Evolutionary conservation across 1,284 basidiomycete species (phyloP).

Genomic region (Marasmius fiardii): DNA sequence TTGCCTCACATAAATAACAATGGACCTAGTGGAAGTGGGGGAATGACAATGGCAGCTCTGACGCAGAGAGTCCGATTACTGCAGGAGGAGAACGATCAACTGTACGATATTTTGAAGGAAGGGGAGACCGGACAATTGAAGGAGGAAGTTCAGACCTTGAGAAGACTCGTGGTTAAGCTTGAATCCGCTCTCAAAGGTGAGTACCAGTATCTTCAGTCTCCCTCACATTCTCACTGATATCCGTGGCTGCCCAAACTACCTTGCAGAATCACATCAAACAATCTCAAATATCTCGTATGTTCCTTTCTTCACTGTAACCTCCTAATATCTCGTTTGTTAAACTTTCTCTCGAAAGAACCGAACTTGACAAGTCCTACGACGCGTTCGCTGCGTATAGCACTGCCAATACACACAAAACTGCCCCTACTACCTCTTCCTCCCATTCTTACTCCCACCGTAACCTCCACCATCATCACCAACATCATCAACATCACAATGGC

Average conservation of each 20-base stretch:
- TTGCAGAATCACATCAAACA: slow-evolving; percentile 68
- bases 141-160: slow-evolving; percentile 71
- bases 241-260: not conserved
- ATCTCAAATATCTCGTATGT: slow-evolving; percentile 71
- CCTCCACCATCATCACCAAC: slow-evolving; percentile 26
- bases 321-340: slow-evolving; percentile 2
- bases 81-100: slow-evolving; percentile 80
- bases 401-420: slow-evolving; percentile 33
- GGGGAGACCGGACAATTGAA: slow-evolving; percentile 65
- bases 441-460: slow-evolving; percentile 10
- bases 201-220: slow-evolving; percentile 16
- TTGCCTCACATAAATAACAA: slow-evolving; percentile 52
- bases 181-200: slow-evolving; percentile 72
- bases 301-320: not conserved
- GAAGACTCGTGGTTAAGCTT: slow-evolving; percentile 60
- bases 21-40: slow-evolving; percentile 24
- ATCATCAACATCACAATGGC: slow-evolving; percentile 18
- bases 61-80: slow-evolving; percentile 65
- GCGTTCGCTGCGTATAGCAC: slow-evolving; percentile 42
- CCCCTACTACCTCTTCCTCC: slow-evolving; percentile 38
- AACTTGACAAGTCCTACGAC: slow-evolving; percentile 72
- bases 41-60: slow-evolving; percentile 51
- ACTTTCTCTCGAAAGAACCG: slow-evolving; percentile 35
- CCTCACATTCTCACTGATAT: slow-evolving; percentile 2
- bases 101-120: slow-evolving; percentile 66